Percentiles rank a stretch among this genome's conserved stretches.
Conservation (phyloP, 176 grass and related monocot genomes). For the Carex cristatella region DNA sequence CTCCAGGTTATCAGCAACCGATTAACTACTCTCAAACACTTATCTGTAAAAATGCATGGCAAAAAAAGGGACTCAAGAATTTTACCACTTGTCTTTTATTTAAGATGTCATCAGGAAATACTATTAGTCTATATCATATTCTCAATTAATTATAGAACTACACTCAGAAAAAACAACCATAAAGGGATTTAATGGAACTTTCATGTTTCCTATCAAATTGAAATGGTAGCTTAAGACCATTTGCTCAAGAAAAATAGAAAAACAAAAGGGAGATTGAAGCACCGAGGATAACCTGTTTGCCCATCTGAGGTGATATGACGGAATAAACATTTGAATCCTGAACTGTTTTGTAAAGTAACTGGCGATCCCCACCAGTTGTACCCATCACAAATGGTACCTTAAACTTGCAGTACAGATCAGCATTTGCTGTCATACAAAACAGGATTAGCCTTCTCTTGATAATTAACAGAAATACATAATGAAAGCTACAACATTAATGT, state of each 20-base stretch:
- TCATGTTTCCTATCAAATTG: neutral
- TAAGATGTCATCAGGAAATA: neutral
- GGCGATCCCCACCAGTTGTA: slow-evolving; percentile 73
- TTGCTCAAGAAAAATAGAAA: neutral
- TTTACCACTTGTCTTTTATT: neutral
- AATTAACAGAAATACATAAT: slow-evolving; percentile 16
- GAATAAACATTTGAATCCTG: slow-evolving; percentile 74
- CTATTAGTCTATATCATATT: neutral
- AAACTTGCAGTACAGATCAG: slow-evolving; percentile 79
- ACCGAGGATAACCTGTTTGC: slow-evolving; percentile 59
- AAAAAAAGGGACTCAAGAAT: too few species aligned
- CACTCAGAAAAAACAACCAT: neutral
- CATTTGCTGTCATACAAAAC: slow-evolving; percentile 44
- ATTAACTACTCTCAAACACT: neutral
- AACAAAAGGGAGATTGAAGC: neutral
- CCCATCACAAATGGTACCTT: slow-evolving; percentile 92
- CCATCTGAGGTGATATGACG: slow-evolving; percentile 95
- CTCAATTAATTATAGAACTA: neutral
- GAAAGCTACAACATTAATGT: neutral
- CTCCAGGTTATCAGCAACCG: neutral
- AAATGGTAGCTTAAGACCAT: neutral
- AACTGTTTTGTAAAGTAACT: slow-evolving; percentile 61
- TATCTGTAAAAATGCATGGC: neutral
- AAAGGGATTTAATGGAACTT: neutral
- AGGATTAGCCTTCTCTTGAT: neutral